These are phyloP conservation scores for Curvularia lunata DNA, from an alignment of 2,329 filamentous ascomycete genomes.

Conservation along the genomic window DNA sequence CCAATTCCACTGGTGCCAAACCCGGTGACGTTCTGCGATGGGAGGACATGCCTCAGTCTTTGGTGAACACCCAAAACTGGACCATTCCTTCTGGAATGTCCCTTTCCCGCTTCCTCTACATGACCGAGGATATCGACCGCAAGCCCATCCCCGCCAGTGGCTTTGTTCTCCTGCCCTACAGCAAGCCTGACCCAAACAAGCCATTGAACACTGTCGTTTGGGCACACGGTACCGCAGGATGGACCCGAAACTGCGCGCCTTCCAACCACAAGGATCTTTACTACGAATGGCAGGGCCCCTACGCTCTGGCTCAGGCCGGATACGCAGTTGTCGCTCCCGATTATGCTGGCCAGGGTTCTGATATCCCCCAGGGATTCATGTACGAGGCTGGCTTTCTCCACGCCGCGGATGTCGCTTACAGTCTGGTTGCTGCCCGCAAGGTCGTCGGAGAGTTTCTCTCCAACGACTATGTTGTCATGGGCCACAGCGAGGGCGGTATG, in stretches of 20 bases:
- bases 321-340: slow-evolving; percentile 33
- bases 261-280: slow-evolving; percentile 31
- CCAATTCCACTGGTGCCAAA: slow-evolving; percentile 11
- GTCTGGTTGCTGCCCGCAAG: slow-evolving; percentile 28
- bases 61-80: slow-evolving; percentile 26
- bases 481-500: slow-evolving; percentile 34
- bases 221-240: slow-evolving; percentile 29
- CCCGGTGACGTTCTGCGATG: slow-evolving; percentile 29
- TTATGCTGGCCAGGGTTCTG: slow-evolving; percentile 19
- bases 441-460: slow-evolving; percentile 25
- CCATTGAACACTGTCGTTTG: slow-evolving; percentile 26
- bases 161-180: slow-evolving; percentile 30
- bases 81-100: slow-evolving; percentile 26
- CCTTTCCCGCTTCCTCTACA: slow-evolving; percentile 29
- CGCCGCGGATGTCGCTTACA: slow-evolving; percentile 28
- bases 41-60: slow-evolving; percentile 17
- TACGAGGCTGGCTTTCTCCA: slow-evolving; percentile 31
- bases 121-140: slow-evolving; percentile 31
- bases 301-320: slow-evolving; percentile 22
- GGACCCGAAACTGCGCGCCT: slow-evolving; percentile 11
- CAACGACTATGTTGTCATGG: slow-evolving; percentile 27
- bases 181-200: slow-evolving; percentile 17
- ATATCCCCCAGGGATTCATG: slow-evolving; percentile 23
- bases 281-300: slow-evolving; percentile 31
- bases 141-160: slow-evolving; percentile 30